Evolutionary conservation across 768 basidiomycete species (phyloP).

Genomic region (Mycena epipterygia): DNA sequence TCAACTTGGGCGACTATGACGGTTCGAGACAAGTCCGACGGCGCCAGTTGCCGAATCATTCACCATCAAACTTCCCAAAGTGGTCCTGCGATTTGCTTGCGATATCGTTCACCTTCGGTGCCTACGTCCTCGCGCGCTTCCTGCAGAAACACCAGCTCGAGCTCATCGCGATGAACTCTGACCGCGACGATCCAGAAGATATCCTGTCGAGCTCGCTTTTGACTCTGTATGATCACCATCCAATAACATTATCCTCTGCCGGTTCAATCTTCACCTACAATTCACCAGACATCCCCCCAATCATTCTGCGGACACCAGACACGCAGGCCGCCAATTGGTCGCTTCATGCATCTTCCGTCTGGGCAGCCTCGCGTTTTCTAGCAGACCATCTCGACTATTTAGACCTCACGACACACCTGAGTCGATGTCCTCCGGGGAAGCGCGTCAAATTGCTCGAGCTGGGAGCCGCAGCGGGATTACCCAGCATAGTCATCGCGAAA

Average conservation of each 20-base stretch:
- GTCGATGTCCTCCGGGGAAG: slow-evolving; percentile 28
- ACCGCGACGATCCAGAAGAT: slow-evolving; percentile 66
- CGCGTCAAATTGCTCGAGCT: slow-evolving; percentile 69
- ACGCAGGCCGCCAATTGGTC: slow-evolving; percentile 79
- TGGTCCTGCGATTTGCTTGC: too few relatives aligned
- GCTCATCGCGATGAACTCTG: not conserved
- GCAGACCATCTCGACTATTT: slow-evolving; percentile 73
- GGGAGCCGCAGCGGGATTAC: slow-evolving; percentile 82
- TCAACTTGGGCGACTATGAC: too few relatives aligned
- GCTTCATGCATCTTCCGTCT: slow-evolving; percentile 83
- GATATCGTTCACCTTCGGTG: too few relatives aligned
- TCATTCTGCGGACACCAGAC: slow-evolving; percentile 72
- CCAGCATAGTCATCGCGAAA: slow-evolving; percentile 76
- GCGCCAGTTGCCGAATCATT: too few relatives aligned
- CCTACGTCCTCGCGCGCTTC: too few relatives aligned
- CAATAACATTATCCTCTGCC: slow-evolving; percentile 70
- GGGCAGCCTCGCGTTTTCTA: slow-evolving; percentile 76
- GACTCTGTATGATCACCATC: slow-evolving; percentile 71
- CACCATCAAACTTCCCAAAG: too few relatives aligned
- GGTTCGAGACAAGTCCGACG: too few relatives aligned
- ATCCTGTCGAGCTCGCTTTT: slow-evolving; percentile 76
- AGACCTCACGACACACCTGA: slow-evolving; percentile 43
- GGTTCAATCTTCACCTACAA: slow-evolving; percentile 67
- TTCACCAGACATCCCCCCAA: slow-evolving; percentile 39
- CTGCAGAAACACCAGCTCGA: too few relatives aligned